These are phyloP conservation scores for Coelastrella sp. DNA, from an alignment of 139 green algal species.

Conservation along the genomic window DNA sequence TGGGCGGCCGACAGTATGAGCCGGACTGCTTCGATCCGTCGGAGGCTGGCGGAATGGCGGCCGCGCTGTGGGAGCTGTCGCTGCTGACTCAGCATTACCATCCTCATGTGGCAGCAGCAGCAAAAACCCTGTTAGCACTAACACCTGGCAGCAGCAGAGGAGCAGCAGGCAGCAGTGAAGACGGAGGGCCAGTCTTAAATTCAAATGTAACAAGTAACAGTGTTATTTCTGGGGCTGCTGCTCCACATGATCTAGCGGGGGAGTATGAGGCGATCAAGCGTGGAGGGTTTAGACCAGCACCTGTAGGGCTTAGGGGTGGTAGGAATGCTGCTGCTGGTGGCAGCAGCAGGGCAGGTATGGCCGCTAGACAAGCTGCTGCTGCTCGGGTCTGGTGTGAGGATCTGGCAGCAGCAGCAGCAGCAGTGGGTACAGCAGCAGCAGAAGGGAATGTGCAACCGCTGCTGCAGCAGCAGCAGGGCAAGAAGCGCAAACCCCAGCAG, in stretches of 20 bases:
- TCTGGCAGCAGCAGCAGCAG: conserved; percentile 17
- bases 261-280: conserved; percentile 56
- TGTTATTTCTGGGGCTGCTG: conserved; percentile 36
- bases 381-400: neutral
- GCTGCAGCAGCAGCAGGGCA: conserved; percentile 23
- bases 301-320: conserved; percentile 27
- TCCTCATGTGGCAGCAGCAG: conserved; percentile 56
- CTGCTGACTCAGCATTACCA: conserved; percentile 65
- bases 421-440: neutral
- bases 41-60: conserved; percentile 62
- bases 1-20: conserved; percentile 60
- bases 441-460: neutral
- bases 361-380: conserved; percentile 22
- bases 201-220: neutral
- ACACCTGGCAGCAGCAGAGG: neutral
- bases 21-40: conserved; percentile 60
- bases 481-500: neutral
- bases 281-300: conserved; percentile 69
- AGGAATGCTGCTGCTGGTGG: conserved; percentile 10
- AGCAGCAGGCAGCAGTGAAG: neutral
- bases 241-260: conserved; percentile 61
- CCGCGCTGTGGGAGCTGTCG: conserved; percentile 70
- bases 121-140: neutral
- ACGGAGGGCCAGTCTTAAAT: neutral
- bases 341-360: conserved; percentile 30